Base-by-base conservation (phyloP, 2,329 filamentous ascomycete species). In the Neonectria ditissima region DNA sequence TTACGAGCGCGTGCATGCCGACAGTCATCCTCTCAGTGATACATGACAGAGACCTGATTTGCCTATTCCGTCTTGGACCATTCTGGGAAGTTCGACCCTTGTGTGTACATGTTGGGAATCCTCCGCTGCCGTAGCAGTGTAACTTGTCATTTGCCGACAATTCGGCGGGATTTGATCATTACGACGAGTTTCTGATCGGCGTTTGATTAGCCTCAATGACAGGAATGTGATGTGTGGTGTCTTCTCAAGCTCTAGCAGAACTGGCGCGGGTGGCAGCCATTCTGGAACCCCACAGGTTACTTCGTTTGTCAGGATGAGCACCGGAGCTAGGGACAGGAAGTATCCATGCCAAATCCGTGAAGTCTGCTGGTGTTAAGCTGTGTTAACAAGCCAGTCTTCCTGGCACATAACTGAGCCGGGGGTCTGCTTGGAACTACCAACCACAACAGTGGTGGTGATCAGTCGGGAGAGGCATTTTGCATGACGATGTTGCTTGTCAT, bases 111-210 rank as follows among this genome's bases (percentile, higher is more conserved):
- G 39, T 47, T 52, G 47, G 39, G 39, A 53, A 47, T 30, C 44
- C 32, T 54, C 55, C 50, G 20, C 47, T 32, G 18, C 26, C 7
- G 50, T 52, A 32, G 28, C 16, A 52, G 41, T 37, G 37, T 11
- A 32, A 51, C 34, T 48, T 37, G 34, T 61, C 39, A 51, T 55
- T 62, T 63, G 43, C 37, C 34, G 55, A 57, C 3, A n/a, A 24
- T 37, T 50, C 18, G 34, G 41, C 8, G 11, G 52, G 37, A 11
- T 30, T 55, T 28, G 45, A 44, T 57, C 55, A 59, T 28, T 30
- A 44, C 44, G 55, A 65, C 34, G 55, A 63, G 56, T 55, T 39
- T 56, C 30, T 37, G 64, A 67, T 63, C 59, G 63, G 61, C 59
- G 53, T 37, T 34, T 43, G 43, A 43, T 43, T 45, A 55, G 32